Conservation (phyloP, 169 alveolate genomes). For the Ichthyophthirius multifiliis region DNA sequence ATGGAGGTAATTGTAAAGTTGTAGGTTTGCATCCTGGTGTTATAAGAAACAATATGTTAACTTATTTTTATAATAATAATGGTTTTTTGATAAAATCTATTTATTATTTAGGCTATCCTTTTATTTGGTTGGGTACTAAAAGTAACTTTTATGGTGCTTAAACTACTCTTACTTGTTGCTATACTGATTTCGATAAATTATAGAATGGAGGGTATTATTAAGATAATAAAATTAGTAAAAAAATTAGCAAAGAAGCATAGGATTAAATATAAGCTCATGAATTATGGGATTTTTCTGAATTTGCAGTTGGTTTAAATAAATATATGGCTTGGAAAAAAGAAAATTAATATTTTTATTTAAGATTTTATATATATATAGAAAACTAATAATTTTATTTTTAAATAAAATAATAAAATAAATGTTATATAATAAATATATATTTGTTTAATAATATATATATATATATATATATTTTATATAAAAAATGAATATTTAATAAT, state of each 20-base stretch:
- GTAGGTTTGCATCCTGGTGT: constrained; percentile 63
- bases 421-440: too few relatives aligned
- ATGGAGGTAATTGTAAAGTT: constrained; percentile 34
- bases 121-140: not conserved
- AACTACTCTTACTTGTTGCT: constrained; percentile 21
- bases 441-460: too few relatives aligned
- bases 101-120: not conserved
- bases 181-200: constrained; percentile 8
- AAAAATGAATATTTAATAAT: too few relatives aligned
- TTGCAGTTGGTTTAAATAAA: not conserved
- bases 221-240: constrained; percentile 15
- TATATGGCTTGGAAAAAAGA: not conserved
- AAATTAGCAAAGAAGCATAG: not conserved
- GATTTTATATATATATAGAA: too few relatives aligned
- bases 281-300: not conserved
- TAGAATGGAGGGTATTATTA: constrained; percentile 29
- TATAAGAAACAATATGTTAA: constrained; percentile 5
- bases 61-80: not conserved
- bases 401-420: too few relatives aligned
- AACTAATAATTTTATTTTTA: too few relatives aligned
- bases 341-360: not conserved
- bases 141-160: constrained; percentile 27
- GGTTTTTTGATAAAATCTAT: not conserved
- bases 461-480: too few relatives aligned
- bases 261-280: not conserved